Base-by-base conservation (phyloP, 441 rosid genomes). In the Mallotus japonicus region DNA sequence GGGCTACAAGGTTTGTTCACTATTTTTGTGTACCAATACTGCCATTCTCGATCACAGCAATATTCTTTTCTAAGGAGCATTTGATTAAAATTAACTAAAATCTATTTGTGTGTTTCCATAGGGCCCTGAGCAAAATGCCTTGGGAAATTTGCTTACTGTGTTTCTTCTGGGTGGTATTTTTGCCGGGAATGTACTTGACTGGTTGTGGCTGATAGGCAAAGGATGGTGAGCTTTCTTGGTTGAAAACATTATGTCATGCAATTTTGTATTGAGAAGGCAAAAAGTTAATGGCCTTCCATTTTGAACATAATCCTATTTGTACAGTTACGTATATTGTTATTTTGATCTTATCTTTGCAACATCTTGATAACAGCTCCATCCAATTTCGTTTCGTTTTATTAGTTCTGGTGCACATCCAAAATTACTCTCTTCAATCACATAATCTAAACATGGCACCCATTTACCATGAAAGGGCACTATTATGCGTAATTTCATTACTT, bases 71-170 rank as follows among this genome's bases (percentile, higher is more conserved):
- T 6, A 37, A 22, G 67, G 53, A 59, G 62, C 14, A 59, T n/a
- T 20, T 77, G 63, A 82, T 73, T 76, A 85, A 89, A 73, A 80
- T 76, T 8, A 85, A 81, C 59, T 86, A 72, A 10, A 85, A 68
- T 19, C 2, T 15, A 6, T 19, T 50, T 34, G 5, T 62, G 0
- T 15, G 55, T 83, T n/a, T 74, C 9, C 53, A 68, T 51, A 92
- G 95, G 96, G 96, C 49, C 95, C 98, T 8, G 97, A 94, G 78
- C 87, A 90, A 70, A 92, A 89, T 72, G 97, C 96, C 2, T 61
- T 89, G 70, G 98, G 98, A 32, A 89, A 92, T 69, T 50, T 92
- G 81, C 83, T 90, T 67, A 88, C 87, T 8, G 57, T 89, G 77
- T 92, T 87, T 73, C 84, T 90, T 19, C 1, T 89, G 47, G 92